Conservation (phyloP, 352 stramenopile species). For the Pythium dissimile region DNA sequence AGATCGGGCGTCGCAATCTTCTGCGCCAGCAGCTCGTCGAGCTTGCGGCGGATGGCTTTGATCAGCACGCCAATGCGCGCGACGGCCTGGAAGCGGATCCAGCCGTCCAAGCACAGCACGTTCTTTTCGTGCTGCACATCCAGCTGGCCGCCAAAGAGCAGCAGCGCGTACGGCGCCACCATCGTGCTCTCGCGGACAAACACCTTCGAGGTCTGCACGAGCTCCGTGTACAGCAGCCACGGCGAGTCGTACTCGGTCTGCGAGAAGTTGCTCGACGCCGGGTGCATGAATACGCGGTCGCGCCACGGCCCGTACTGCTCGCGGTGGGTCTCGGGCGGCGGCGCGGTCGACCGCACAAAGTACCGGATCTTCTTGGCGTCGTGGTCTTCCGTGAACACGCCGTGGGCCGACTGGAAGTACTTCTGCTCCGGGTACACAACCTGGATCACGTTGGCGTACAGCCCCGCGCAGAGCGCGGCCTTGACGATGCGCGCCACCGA, state of each 20-base stretch:
- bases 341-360: slow-evolving; percentile 60
- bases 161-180: slow-evolving; percentile 94
- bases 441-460: slow-evolving; percentile 80
- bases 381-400: slow-evolving; percentile 87
- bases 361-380: slow-evolving; percentile 93
- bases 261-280: slow-evolving; percentile 89
- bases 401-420: slow-evolving; percentile 93
- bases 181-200: slow-evolving; percentile 98
- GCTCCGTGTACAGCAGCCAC: slow-evolving; percentile 94
- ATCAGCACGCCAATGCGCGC: slow-evolving; percentile 95
- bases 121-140: slow-evolving; percentile 92
- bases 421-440: slow-evolving; percentile 91
- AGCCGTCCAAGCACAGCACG: slow-evolving; percentile 80
- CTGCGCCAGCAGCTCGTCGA: slow-evolving; percentile 91
- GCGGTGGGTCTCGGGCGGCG: slow-evolving; percentile 1
- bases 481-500: slow-evolving; percentile 90
- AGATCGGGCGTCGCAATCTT: slow-evolving; percentile 94
- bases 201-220: slow-evolving; percentile 96
- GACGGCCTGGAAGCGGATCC: slow-evolving; percentile 93
- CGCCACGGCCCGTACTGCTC: slow-evolving; percentile 25
- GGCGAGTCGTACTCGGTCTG: slow-evolving; percentile 93
- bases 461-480: slow-evolving; percentile 71
- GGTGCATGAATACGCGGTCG: slow-evolving; percentile 97
- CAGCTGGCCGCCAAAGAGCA: slow-evolving; percentile 97
- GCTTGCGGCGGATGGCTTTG: slow-evolving; percentile 91